Evolutionary conservation across 352 stramenopile species (phyloP), one percentile per base, ranked within the genome.

Genomic region (Globisporangium yorkense): DNA sequence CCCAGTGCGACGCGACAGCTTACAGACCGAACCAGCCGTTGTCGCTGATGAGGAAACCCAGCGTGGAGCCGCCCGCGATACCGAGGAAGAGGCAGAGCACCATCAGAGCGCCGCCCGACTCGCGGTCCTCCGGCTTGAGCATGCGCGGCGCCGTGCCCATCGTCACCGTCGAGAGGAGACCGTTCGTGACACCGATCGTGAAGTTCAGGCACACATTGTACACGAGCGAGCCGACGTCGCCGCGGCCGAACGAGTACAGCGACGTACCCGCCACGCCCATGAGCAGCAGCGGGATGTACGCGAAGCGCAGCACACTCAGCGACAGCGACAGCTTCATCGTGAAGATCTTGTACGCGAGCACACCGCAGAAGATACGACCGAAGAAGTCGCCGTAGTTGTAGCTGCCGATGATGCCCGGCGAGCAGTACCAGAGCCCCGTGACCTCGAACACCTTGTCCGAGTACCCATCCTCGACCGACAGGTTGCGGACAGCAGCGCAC

Each of bases 381-480:
- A 86, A 69, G 56, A 80, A 81, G 59, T 87, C 76, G 15, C 76
- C 76, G 71, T 77, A 89, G 76, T 85, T 85, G 74, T 83, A 89
- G 24, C 53, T 65, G 18, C 68, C 79, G 15, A 89, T 74, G 33
- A 89, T 77, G n/a, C 79, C 79, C 0, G 79, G 79, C 18, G 74
- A 60, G 54, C 68, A 80, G 63, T 81, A 84, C 79, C 76, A 87
- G 5, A 9, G 5, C 4, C 5, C 8, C 0, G 70, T 77, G 15
- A 67, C 52, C 2, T 29, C 29, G 54, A 74, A 60, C 0, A 21
- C 29, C 10, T 57, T 39, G 33, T 66, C 54, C 3, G 44, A 57
- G 60, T 76, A 80, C 0, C 60, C 62, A 1, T 51, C 54, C 5
- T 31, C 31, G 2, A 52, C 45, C 20, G 12, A 35, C 5, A 84